Evolutionary conservation across 768 basidiomycete genomes (phyloP), one percentile per base, ranked within the genome.

Genomic region (Termitomyces sp.): DNA sequence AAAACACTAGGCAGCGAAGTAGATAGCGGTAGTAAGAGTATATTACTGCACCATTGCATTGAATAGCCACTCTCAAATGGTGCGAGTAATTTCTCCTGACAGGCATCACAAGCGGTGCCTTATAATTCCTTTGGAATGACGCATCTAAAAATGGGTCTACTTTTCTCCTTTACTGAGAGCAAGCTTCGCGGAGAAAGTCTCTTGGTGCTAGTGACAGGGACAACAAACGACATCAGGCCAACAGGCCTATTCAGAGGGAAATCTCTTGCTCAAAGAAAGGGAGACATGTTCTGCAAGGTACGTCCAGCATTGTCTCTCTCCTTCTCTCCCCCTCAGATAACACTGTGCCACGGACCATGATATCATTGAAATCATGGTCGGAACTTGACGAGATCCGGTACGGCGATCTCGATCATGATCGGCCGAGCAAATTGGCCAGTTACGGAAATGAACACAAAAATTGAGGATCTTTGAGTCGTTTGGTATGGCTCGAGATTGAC

Each of bases 171-270:
- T 0, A 64, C 56, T 0, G 80, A 59, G 14, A 92, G 76, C 56
- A 32, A 87, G 84, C 49, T 86, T 85, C 0, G 81, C 86, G 0
- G 90, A 90, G 49, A 88, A 80, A 63, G 34, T 67, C 83, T 82
- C 57, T 80, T 79, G 3, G 68, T 53, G 29, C 22, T 69, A 67
- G 68, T 53, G 32, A 72, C 74, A 18, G 71, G 68, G n/a, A 65
- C 59, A 27, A 39, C 76, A 73, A 47, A 77, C 72, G 26, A 70
- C 68, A 46, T 64, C 63, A 42, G 63, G n/a, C n/a, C n/a, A n/a
- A n/a, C n/a, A n/a, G n/a, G n/a, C n/a, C n/a, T n/a, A 52, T 48
- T 50, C 37, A 6, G 59, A 47, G 20, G 59, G 47, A 24, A 60
- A 44, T 39, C 61, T 61, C 16, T 61, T 59, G 37, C n/a, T n/a